phyloP scores from a whole-genome alignment of 2,329 filamentous ascomycete genomes.

The Paraphaeosphaeria minitans region DNA sequence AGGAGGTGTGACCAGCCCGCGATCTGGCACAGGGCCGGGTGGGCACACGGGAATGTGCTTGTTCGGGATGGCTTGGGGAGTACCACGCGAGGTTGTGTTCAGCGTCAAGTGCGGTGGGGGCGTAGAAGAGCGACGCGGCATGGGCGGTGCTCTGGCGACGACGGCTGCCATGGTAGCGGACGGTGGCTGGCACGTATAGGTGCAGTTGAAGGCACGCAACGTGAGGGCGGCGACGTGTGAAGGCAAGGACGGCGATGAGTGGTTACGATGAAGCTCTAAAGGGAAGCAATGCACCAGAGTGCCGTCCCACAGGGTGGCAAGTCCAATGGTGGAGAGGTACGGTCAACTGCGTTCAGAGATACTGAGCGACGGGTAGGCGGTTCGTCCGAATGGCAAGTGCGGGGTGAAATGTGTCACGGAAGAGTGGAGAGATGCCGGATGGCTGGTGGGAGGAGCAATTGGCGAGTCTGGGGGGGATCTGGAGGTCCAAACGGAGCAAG shows the following conservation, averaged over 20 bases:
- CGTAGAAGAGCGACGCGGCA: constrained; percentile 46
- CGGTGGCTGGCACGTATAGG: constrained; percentile 14
- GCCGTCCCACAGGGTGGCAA: constrained; percentile 21
- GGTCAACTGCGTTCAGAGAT: constrained; percentile 9
- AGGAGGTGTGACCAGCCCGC: constrained; percentile 56
- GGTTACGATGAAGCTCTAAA: constrained; percentile 7
- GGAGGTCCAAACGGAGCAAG: constrained; percentile 8
- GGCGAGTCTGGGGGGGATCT: constrained; percentile 21
- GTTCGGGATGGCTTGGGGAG: constrained; percentile 73
- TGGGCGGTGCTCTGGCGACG: constrained; percentile 46
- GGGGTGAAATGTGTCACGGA: constrained; percentile 21
- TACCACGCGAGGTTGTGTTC: constrained; percentile 61
- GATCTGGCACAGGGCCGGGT: constrained; percentile 68
- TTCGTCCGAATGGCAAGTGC: constrained; percentile 13
- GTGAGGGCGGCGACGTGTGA: constrained; percentile 16
- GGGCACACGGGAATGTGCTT: constrained; percentile 90
- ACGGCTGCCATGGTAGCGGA: constrained; percentile 49
- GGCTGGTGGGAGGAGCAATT: constrained; percentile 21
- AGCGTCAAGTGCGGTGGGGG: constrained; percentile 62
- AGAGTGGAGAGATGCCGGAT: constrained; percentile 19
- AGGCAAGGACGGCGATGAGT: constrained; percentile 13
- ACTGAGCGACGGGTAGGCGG: constrained; percentile 8
- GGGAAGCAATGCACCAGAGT: constrained; percentile 14
- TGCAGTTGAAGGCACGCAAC: constrained; percentile 37
- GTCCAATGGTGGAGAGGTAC: constrained; percentile 13